These are phyloP conservation scores for Trichoderma koningiopsis DNA, from an alignment of 2,329 filamentous ascomycete genomes.

Conservation along the genomic window DNA sequence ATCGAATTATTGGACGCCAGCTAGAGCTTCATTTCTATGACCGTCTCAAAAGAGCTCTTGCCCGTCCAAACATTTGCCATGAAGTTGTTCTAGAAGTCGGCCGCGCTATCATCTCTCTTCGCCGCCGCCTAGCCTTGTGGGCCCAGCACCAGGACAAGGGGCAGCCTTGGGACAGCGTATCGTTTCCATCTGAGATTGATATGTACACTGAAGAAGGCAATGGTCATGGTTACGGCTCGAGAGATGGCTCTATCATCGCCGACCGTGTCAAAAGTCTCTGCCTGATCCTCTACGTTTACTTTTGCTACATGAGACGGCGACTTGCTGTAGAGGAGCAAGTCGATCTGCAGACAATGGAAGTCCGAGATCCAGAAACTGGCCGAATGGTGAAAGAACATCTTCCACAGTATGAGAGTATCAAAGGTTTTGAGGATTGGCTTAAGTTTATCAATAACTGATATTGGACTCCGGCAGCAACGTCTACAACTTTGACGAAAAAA, in stretches of 20 bases:
- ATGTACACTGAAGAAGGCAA: not conserved
- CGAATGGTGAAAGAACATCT: conserved; percentile 16
- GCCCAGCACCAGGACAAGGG: not conserved
- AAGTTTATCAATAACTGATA: not conserved
- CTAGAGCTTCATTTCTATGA: conserved; percentile 22
- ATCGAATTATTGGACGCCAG: conserved; percentile 16
- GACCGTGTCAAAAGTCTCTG: conserved; percentile 10
- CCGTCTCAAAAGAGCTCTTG: conserved; percentile 10
- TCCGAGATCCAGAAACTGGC: not conserved
- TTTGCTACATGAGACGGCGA: conserved; percentile 21
- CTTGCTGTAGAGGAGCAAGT: not conserved
- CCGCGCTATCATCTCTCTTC: conserved; percentile 19
- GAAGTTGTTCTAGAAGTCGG: conserved; percentile 7
- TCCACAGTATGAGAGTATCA: conserved; percentile 19
- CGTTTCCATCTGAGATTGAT: not conserved
- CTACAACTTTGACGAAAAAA: not conserved
- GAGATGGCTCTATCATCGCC: not conserved
- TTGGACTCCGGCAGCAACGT: not conserved
- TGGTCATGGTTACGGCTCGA: not conserved
- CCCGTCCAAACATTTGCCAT: conserved; percentile 2
- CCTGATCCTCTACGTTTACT: conserved; percentile 23
- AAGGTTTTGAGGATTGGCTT: conserved; percentile 18
- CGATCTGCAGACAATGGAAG: not conserved
- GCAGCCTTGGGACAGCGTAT: not conserved
- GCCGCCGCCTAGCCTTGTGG: conserved; percentile 3